These are phyloP conservation scores for Ashbya aceris DNA, from an alignment of 1,139 yeast genomes.

Conservation along the genomic window DNA sequence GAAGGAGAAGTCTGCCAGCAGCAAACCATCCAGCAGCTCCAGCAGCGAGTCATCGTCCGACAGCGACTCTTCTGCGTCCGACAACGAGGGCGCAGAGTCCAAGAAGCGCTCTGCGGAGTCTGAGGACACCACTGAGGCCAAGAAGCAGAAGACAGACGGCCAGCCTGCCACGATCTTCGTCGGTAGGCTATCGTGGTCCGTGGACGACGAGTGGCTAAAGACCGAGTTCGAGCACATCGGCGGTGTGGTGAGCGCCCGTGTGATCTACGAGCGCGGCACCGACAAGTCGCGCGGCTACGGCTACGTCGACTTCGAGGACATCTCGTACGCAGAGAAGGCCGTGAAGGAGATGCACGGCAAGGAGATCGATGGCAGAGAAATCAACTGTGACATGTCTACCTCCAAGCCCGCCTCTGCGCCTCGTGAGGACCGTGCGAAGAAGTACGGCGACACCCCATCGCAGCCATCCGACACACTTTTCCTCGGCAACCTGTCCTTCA, in stretches of 20 bases:
- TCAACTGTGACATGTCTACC: conserved; percentile 86
- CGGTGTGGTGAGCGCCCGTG: conserved; percentile 83
- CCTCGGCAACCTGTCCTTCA: conserved; percentile 91
- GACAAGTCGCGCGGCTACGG: conserved; percentile 98
- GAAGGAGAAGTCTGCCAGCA: conserved; percentile 9
- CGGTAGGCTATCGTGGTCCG: conserved; percentile 95
- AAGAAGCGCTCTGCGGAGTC: conserved; percentile 35
- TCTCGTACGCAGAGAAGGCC: conserved; percentile 81
- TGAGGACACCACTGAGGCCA: conserved; percentile 22
- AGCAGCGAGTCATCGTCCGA: conserved; percentile 8
- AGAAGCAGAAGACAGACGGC: conserved; percentile 37
- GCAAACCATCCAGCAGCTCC: conserved; percentile 5
- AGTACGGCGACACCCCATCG: conserved; percentile 83
- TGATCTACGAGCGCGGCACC: conserved; percentile 82
- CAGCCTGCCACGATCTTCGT: conserved; percentile 85
- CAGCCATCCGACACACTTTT: conserved; percentile 92
- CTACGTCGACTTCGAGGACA: conserved; percentile 83
- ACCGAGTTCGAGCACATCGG: conserved; percentile 77
- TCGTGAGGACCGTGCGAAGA: conserved; percentile 67
- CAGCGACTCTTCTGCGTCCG: conserved; percentile 14
- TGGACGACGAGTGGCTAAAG: conserved; percentile 89
- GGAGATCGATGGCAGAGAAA: conserved; percentile 94
- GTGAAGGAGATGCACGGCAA: conserved; percentile 76
- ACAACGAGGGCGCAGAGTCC: conserved; percentile 11
- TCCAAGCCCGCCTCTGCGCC: conserved; percentile 58